Evolutionary conservation across 2,329 filamentous ascomycete species (phyloP), one percentile per base, ranked within the genome.

Genomic region (Scopulariopsis brevicaulis): DNA sequence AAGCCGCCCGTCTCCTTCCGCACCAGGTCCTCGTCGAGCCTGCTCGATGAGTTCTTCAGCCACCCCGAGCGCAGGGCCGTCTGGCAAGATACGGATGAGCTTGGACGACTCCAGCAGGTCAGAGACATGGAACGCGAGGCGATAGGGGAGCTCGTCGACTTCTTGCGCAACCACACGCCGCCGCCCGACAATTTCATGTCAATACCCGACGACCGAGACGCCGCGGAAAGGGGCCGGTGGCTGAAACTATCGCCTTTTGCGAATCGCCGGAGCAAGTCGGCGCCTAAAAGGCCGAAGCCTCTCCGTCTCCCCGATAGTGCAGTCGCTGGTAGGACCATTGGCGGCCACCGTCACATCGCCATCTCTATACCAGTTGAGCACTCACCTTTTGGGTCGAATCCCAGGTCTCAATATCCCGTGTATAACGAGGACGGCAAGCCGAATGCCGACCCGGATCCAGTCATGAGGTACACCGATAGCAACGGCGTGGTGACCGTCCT

Each of bases 301-400:
- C 69, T 74, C 37, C 69, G 64, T 37, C 71, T 84, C 3, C 81
- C 81, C 10, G 80, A 84, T 64, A 77, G 77, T 25, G 80, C 80
- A 14, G 72, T 84, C 15, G 77, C 78, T 4, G 77, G 79, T 8
- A 77, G 69, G 40, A 84, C 80, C 0, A 77, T 67, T 7, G 75
- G 71, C 2, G 81, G 81, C 1, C 72, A 81, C 64, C 73, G 78
- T 4, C 78, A 84, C 63, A 83, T 85, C 61, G 79, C 81, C 59
- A 84, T 84, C 56, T 83, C 81, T 0, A 83, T 84, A 52, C 81
- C 82, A 1, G 60, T 77, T 14, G 74, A 81, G 61, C 70, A 79
- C 59, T 75, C 73, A 5, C 73, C 78, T 24, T 68, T 77, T 51
- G 71, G 70, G 2, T 62, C 65, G 6, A 60, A 60, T 51, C 59